phyloP scores from a whole-genome alignment of 2,329 filamentous ascomycete genomes.

The Arthrinium phaeospermum region DNA sequence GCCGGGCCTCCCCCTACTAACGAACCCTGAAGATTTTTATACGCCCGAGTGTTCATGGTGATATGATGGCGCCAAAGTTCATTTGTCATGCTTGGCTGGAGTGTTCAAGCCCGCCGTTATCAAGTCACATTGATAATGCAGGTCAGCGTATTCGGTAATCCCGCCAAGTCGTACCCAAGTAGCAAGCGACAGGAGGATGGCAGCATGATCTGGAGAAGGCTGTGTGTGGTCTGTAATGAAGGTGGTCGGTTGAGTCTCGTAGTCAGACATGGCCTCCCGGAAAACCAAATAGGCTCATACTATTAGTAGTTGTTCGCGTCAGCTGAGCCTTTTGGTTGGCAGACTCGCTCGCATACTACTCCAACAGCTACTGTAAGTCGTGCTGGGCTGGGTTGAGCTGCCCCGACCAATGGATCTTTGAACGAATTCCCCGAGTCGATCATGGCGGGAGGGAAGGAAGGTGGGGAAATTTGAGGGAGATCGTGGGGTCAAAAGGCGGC shows the following conservation, averaged over 20 bases:
- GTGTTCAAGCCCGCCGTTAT: not conserved
- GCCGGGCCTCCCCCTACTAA: not conserved
- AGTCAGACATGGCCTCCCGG: not conserved
- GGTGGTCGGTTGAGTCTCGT: not conserved
- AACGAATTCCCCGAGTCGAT: not conserved
- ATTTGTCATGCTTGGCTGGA: not conserved
- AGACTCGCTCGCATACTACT: not conserved
- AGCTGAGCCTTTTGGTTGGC: not conserved
- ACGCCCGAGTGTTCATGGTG: not conserved
- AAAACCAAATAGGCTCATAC: not conserved
- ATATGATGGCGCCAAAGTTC: not conserved
- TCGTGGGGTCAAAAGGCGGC: not conserved
- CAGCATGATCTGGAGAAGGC: not conserved
- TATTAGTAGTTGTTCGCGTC: not conserved
- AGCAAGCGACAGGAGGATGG: not conserved
- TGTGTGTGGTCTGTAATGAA: not conserved
- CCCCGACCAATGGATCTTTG: not conserved
- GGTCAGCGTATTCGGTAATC: not conserved
- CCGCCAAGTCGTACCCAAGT: not conserved
- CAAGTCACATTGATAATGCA: not conserved
- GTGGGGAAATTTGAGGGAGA: constrained; percentile 1
- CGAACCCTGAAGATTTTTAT: not conserved
- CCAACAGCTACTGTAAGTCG: not conserved
- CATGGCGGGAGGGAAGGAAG: constrained; percentile 1
- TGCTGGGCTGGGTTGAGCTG: not conserved